A percentile compares a stretch with the other conserved stretches of the same genome.
phyloP scores from a whole-genome alignment of 345 rosid genomes.

The Litchi chinensis region DNA sequence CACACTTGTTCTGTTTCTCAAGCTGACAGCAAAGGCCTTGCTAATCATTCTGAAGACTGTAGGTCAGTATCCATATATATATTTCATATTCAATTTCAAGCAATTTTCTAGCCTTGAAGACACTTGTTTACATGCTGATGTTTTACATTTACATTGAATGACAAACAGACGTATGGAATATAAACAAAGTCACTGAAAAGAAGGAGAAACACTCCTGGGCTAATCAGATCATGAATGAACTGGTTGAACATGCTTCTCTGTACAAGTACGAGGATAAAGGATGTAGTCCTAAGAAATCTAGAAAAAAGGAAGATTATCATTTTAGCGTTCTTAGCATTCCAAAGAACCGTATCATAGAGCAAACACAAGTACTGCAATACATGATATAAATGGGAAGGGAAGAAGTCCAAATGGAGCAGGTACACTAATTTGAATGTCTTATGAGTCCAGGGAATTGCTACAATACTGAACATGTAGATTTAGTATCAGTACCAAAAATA shows the following conservation, averaged over 20 bases:
- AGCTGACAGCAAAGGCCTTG: neutral
- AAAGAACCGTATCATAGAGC: too few species aligned
- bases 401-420: neutral
- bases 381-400: neutral
- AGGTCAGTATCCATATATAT: neutral
- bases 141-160: neutral
- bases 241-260: neutral
- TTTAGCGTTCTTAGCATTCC: neutral
- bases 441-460: neutral
- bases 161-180: conserved; percentile 7
- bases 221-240: conserved; percentile 10
- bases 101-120: neutral
- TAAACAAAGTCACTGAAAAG: neutral
- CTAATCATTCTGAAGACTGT: neutral
- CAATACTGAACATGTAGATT: too few species aligned
- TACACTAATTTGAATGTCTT: neutral
- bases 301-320: neutral
- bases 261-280: neutral
- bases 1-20: neutral
- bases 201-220: conserved; percentile 18
- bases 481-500: too few species aligned
- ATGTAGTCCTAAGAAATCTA: neutral
- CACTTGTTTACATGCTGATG: neutral
- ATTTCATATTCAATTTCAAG: neutral
- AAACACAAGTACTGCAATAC: neutral